Evolutionary conservation across 805 yeast species (phyloP).

Genomic region (Lipomyces anomalus): DNA sequence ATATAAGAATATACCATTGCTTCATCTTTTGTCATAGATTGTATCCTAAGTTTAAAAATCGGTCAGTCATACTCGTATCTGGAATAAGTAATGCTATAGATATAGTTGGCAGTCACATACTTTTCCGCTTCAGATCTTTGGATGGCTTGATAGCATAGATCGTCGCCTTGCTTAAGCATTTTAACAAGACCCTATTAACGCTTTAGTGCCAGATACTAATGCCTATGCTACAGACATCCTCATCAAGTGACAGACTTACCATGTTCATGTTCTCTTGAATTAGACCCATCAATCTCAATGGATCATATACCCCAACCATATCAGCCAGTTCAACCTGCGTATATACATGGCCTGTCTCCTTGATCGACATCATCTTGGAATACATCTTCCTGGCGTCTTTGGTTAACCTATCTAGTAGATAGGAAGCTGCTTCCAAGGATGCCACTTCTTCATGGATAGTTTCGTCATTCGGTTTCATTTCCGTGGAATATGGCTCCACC

Average conservation of each 20-base stretch:
- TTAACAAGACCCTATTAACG: conserved; percentile 52
- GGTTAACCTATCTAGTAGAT: conserved; percentile 12
- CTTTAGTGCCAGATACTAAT: background rate
- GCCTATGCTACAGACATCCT: background rate
- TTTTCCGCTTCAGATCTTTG: conserved; percentile 59
- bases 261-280: conserved; percentile 44
- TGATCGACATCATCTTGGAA: conserved; percentile 14
- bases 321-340: conserved; percentile 64
- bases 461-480: background rate
- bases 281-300: conserved; percentile 38
- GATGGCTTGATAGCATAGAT: conserved; percentile 68
- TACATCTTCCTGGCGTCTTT: conserved; percentile 16
- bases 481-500: background rate
- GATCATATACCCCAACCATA: conserved; percentile 41
- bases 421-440: no score
- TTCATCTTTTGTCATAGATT: conserved; percentile 79
- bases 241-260: conserved; percentile 21
- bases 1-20: conserved; percentile 85
- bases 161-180: conserved; percentile 57
- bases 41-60: conserved; percentile 44
- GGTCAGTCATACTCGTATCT: no score
- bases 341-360: conserved; percentile 45
- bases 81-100: no score
- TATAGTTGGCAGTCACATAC: conserved; percentile 3
- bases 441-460: no score